phyloP scores from a whole-genome alignment of 2,329 filamentous ascomycete genomes.

The Magnaporthiopsis poae region DNA sequence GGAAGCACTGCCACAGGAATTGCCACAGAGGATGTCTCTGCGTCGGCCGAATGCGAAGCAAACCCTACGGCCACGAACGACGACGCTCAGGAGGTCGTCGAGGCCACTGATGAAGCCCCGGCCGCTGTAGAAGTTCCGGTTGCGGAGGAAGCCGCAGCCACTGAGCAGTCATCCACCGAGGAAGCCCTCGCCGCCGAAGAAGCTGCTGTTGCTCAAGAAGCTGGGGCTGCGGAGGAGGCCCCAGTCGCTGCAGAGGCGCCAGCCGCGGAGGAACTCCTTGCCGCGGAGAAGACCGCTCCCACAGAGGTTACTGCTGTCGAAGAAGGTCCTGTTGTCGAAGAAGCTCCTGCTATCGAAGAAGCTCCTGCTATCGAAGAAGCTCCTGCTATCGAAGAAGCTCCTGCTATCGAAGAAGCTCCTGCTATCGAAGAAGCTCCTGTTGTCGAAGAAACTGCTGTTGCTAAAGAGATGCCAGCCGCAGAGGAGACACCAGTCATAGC shows the following conservation, averaged over 20 bases:
- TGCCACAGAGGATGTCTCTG: not conserved
- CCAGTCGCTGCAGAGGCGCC: not conserved
- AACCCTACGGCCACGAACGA: not conserved
- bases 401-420: conserved; percentile 11
- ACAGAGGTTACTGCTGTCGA: conserved; percentile 12
- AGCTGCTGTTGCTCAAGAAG: conserved; percentile 4
- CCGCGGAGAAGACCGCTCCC: conserved; percentile 10
- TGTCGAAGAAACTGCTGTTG: not conserved
- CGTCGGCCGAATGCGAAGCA: not conserved
- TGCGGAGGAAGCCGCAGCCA: not conserved
- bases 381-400: conserved; percentile 10
- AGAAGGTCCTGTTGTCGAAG: conserved; percentile 12
- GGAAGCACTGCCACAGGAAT: not conserved
- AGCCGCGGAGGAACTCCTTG: conserved; percentile 3
- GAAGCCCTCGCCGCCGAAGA: conserved; percentile 12
- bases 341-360: conserved; percentile 12
- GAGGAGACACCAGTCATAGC: not conserved
- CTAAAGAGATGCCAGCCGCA: not conserved
- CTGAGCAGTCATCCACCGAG: not conserved
- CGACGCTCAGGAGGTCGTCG: not conserved
- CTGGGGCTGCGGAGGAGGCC: not conserved
- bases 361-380: conserved; percentile 11
- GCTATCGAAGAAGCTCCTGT: conserved; percentile 9
- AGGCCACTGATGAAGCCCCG: not conserved
- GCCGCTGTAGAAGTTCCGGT: not conserved